Percentiles rank a stretch among this genome's conserved stretches.
Evolutionary conservation across 2,329 filamentous ascomycete genomes (phyloP).

Genomic region (Chrysoporthe cubensis): DNA sequence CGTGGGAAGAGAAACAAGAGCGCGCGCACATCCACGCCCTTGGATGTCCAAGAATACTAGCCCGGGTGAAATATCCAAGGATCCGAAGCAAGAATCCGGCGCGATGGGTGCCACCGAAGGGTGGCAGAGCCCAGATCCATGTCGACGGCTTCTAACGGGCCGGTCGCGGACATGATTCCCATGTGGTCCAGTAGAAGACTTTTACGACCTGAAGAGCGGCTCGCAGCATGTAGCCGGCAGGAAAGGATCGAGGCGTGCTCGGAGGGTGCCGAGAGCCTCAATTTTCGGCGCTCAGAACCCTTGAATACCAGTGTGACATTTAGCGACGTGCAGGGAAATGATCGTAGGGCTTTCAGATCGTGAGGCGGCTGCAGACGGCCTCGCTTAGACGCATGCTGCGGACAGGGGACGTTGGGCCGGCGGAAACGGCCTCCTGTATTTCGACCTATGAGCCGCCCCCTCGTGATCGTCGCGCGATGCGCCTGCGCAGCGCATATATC

Average conservation of each 20-base stretch:
- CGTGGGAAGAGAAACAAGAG: background rate
- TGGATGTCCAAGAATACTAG: background rate
- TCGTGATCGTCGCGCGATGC: conserved; percentile 17
- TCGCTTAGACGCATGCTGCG: conserved; percentile 13
- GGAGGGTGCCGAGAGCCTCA: conserved; percentile 9
- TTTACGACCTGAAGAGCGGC: background rate
- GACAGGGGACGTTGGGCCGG: background rate
- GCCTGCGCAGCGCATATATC: conserved; percentile 7
- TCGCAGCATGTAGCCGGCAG: background rate
- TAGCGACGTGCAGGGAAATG: conserved; percentile 1
- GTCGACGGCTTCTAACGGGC: background rate
- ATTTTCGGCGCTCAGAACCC: background rate
- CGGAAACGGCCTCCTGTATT: background rate
- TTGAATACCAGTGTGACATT: background rate
- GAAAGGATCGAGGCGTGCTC: background rate
- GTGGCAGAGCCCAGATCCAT: background rate
- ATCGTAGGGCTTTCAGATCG: background rate
- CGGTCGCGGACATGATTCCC: background rate
- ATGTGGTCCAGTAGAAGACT: background rate
- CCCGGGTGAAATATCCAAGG: background rate
- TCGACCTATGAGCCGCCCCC: background rate
- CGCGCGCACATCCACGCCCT: background rate
- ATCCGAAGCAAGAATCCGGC: background rate
- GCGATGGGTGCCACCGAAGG: background rate
- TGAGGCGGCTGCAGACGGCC: conserved; percentile 6